Percentiles rank a stretch among this genome's conserved stretches.
These are phyloP conservation scores for Tricholoma bakamatsutake DNA, from an alignment of 768 basidiomycete genomes.

Conservation along the genomic window DNA sequence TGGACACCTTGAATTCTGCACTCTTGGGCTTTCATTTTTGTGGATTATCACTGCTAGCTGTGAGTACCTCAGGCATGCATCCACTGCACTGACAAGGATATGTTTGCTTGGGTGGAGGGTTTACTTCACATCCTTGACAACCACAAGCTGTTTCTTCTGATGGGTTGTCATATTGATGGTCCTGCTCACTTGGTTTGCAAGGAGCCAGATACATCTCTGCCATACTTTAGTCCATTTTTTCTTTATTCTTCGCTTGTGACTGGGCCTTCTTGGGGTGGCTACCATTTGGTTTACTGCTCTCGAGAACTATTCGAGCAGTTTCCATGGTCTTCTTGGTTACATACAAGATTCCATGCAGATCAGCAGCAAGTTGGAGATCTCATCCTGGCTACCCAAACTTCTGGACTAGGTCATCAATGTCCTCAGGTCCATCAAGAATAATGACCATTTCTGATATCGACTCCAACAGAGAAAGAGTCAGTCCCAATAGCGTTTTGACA, in stretches of 20 bases:
- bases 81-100: neutral
- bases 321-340: too few species aligned
- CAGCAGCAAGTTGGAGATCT: too few species aligned
- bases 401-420: too few species aligned
- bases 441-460: conserved; percentile 4
- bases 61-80: neutral
- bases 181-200: neutral
- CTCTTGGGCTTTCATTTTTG: neutral
- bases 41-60: neutral
- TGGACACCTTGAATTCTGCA: neutral
- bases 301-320: too few species aligned
- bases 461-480: conserved; percentile 11
- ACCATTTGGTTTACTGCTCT: too few species aligned
- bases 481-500: conserved; percentile 11
- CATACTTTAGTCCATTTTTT: too few species aligned
- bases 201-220: neutral
- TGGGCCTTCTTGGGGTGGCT: too few species aligned
- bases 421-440: conserved; percentile 4
- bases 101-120: neutral
- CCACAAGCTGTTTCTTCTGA: neutral
- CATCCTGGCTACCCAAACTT: too few species aligned
- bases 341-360: too few species aligned
- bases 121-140: neutral
- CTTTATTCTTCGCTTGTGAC: too few species aligned
- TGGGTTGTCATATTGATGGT: neutral